A percentile compares a stretch with the other conserved stretches of the same genome.
phyloP scores from a whole-genome alignment of 1,139 yeast species.

The Suhomyces kunorum region DNA sequence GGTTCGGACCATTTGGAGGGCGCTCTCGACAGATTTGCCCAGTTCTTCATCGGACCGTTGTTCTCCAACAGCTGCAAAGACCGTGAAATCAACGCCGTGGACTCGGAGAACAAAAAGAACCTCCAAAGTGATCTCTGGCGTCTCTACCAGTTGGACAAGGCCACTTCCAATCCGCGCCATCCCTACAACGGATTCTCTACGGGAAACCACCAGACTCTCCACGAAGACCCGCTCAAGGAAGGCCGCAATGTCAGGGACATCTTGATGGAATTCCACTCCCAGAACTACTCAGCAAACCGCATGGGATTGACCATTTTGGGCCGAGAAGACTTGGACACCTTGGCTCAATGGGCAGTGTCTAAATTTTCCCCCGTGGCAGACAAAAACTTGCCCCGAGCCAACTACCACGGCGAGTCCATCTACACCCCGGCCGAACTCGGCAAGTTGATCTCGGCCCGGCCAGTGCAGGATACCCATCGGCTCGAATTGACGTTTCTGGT shows the following conservation, averaged over 20 bases:
- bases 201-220: conserved; percentile 65
- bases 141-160: conserved; percentile 77
- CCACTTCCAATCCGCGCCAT: conserved; percentile 67
- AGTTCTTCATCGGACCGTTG: conserved; percentile 84
- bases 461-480: conserved; percentile 76
- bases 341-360: conserved; percentile 70
- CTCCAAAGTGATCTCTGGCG: conserved; percentile 91
- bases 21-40: conserved; percentile 89
- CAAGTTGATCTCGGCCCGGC: conserved; percentile 65
- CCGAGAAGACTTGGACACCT: conserved; percentile 70
- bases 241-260: conserved; percentile 66
- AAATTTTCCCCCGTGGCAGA: conserved; percentile 67
- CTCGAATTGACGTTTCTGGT: conserved; percentile 69
- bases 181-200: conserved; percentile 78
- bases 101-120: conserved; percentile 92
- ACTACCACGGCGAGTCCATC: conserved; percentile 38
- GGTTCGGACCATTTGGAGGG: conserved; percentile 76
- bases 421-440: conserved; percentile 49
- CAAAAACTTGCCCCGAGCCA: conserved; percentile 51
- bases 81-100: conserved; percentile 92
- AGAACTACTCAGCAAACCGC: conserved; percentile 69
- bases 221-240: conserved; percentile 49
- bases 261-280: conserved; percentile 59
- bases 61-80: conserved; percentile 82
- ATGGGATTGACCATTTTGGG: conserved; percentile 89